phyloP scores from a whole-genome alignment of 305 asterid genomes.

The Fraxinus platypoda region DNA sequence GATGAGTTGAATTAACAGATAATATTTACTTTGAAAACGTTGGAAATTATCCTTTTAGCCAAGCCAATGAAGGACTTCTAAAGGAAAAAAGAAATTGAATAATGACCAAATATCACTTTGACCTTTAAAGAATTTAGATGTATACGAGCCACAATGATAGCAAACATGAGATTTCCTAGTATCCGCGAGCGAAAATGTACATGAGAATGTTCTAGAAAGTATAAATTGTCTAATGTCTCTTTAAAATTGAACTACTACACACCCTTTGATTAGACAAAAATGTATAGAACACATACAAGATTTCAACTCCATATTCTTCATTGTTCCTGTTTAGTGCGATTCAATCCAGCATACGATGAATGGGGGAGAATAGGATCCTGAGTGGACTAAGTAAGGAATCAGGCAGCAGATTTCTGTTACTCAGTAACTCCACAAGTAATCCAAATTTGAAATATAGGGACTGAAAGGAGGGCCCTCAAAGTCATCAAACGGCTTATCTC shows the following conservation, averaged over 20 bases:
- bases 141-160: not conserved
- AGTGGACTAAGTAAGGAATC: not conserved
- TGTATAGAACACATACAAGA: not conserved
- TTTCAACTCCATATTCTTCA: not conserved
- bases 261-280: not conserved
- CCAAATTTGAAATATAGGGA: slow-evolving; percentile 46
- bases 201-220: not conserved
- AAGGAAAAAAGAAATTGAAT: not conserved
- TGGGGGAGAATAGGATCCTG: not conserved
- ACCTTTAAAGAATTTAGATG: not conserved
- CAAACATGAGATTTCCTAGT: not conserved
- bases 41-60: not conserved
- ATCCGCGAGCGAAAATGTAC: not conserved
- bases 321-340: not conserved
- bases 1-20: not conserved
- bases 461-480: slow-evolving; percentile 35
- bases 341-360: not conserved
- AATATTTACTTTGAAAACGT: no score
- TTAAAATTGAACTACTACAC: not conserved
- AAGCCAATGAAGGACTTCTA: not conserved
- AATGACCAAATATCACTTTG: not conserved
- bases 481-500: slow-evolving; percentile 33
- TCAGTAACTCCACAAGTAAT: slow-evolving; percentile 54
- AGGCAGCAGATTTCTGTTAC: not conserved
- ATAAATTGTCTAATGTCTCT: not conserved